Conservation (phyloP, 2,329 filamentous ascomycete genomes). For the Pseudogymnoascus destructans region DNA sequence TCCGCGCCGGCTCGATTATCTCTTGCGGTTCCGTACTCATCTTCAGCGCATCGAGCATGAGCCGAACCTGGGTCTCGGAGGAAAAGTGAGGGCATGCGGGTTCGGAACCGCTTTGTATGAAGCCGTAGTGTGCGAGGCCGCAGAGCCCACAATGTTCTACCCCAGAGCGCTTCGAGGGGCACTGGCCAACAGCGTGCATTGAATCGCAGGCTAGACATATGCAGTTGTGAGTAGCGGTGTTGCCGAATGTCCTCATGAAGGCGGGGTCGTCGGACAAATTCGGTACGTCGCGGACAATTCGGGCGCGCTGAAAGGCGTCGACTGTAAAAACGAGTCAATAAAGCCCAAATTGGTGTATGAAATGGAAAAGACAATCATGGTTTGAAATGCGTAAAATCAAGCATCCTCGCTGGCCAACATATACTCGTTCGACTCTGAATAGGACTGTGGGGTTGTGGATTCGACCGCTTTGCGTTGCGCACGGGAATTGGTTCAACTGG, state of each 20-base stretch:
- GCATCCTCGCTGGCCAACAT: not conserved
- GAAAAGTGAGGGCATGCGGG: slow-evolving; percentile 44
- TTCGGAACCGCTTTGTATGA: slow-evolving; percentile 28
- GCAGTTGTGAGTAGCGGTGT: not conserved
- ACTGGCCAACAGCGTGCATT: slow-evolving; percentile 43
- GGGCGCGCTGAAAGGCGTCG: not conserved
- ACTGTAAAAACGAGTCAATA: not conserved
- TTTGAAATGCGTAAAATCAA: not conserved
- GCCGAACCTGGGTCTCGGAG: slow-evolving; percentile 47
- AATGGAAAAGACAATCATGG: not conserved
- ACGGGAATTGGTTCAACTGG: not conserved
- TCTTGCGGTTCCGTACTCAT: slow-evolving; percentile 41
- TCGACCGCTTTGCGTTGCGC: not conserved
- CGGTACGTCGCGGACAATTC: not conserved
- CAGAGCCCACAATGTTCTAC: slow-evolving; percentile 52
- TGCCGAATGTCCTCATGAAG: not conserved
- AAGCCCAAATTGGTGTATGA: not conserved
- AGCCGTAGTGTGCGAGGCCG: slow-evolving; percentile 46
- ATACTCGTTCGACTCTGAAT: not conserved
- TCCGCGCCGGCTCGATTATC: slow-evolving; percentile 30
- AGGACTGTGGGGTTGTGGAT: not conserved
- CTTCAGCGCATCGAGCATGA: slow-evolving; percentile 51
- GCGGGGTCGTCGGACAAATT: not conserved
- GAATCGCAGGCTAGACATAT: slow-evolving; percentile 41
- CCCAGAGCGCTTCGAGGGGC: slow-evolving; percentile 45